These are phyloP conservation scores for Boletus semigastroideus DNA, from an alignment of 1,284 basidiomycete genomes.

Conservation along the genomic window DNA sequence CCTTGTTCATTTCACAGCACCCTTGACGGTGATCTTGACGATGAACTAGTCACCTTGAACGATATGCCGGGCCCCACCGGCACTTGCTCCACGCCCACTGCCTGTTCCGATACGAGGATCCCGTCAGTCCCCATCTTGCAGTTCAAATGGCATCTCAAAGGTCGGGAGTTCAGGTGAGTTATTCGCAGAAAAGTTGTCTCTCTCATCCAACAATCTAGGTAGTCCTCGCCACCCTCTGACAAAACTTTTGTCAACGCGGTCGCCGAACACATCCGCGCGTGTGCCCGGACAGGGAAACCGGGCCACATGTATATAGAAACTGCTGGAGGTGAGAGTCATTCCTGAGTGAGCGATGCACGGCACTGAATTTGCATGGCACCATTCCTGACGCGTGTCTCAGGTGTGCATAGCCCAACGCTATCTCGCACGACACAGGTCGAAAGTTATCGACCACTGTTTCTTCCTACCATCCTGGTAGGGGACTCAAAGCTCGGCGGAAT, in stretches of 20 bases:
- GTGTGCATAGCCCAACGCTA: conserved; percentile 90
- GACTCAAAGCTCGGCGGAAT: conserved; percentile 93
- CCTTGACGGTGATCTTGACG: neutral
- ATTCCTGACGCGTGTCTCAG: conserved; percentile 41
- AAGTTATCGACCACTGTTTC: conserved; percentile 78
- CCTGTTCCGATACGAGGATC: conserved; percentile 83
- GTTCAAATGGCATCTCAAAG: conserved; percentile 58
- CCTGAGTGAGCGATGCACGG: conserved; percentile 11
- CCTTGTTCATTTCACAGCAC: neutral
- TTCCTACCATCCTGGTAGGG: conserved; percentile 87
- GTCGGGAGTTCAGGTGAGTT: conserved; percentile 26
- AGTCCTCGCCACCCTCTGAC: conserved; percentile 51
- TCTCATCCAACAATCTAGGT: conserved; percentile 1
- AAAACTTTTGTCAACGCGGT: conserved; percentile 70
- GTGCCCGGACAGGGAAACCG: conserved; percentile 38
- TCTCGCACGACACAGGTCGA: conserved; percentile 87
- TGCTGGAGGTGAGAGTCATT: conserved; percentile 75
- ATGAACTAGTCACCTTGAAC: conserved; percentile 63
- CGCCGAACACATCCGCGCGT: conserved; percentile 57
- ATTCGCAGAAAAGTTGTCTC: neutral
- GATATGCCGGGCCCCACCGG: conserved; percentile 48
- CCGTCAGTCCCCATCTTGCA: conserved; percentile 93
- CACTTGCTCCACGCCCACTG: conserved; percentile 63
- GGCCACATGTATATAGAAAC: conserved; percentile 89
- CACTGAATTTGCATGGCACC: neutral